Base-by-base conservation (phyloP, 192 early-diverging fungal genomes). In the Obelidium mucronatum region DNA sequence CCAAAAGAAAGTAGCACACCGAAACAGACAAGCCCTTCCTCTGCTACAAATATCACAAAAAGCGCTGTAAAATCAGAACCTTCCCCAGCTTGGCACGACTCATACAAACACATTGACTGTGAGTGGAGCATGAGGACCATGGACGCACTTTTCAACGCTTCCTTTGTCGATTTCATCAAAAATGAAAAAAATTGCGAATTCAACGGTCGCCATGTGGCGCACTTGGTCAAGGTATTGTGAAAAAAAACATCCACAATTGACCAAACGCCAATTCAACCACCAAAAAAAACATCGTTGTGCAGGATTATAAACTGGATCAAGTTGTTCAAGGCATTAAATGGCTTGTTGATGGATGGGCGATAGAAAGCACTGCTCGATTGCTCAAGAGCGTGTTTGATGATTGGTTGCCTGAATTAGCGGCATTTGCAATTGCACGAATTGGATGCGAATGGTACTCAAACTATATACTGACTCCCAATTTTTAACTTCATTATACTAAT, bases 111-210 rank as follows among this genome's bases (percentile, higher is more conserved):
- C 67, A 68, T 68, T 11, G 71, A 79, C 60, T 72, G 74, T 30
- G 82, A 83, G 36, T 83, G 82, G 82, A 66, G 58, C 22, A 83
- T 83, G 82, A 79, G 76, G 60, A 75, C 82, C 3, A 83, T 83
- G 82, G 82, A 83, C 76, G 37, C 59, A 1, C 70, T 83, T 2
- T 81, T 71, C 67, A 78, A 77, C 56, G 82, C 82, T 3, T 71
- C 82, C 26, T 83, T 83, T 61, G 64, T 75, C 51, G 82, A 83
- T 24, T 83, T 81, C 58, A 71, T 83, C 22, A 79, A 80, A 17
- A 75, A 73, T 63, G 82, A 83, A 31, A 54, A 58, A 26, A 83
- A 83, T 53, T 81, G 78, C 64, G 82, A 83, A 0, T 75, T 69
- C 6, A 79, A 81, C 24, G 76, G 79, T 17, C 75, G 69, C 8